Evolutionary conservation across 306 rosid genomes (phyloP).

Genomic region (Sechiopsis laciniata): DNA sequence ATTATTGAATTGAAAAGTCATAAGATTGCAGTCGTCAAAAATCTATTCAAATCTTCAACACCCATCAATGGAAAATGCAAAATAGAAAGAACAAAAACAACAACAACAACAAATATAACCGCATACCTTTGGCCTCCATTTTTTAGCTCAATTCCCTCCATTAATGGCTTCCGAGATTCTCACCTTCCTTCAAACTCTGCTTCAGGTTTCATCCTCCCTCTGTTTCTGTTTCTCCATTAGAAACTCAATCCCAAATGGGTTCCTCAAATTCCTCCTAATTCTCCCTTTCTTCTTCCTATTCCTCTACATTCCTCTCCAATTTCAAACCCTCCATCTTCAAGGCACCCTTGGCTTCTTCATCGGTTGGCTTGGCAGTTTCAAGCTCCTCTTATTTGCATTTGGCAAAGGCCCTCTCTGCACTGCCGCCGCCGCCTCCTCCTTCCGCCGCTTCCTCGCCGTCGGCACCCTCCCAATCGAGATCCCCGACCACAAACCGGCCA

Average conservation of each 20-base stretch:
- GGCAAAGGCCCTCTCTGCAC: conserved; percentile 36
- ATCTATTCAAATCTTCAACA: too few species aligned
- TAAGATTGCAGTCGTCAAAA: too few species aligned
- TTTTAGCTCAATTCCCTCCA: background rate
- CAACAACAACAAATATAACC: too few species aligned
- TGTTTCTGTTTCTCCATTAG: conserved; percentile 28
- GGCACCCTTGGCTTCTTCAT: conserved; percentile 34
- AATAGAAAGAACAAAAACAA: too few species aligned
- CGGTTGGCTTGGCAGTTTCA: conserved; percentile 44
- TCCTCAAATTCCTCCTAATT: background rate
- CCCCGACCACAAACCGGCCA: conserved; percentile 17
- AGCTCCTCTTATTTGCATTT: conserved; percentile 41
- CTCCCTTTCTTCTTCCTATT: conserved; percentile 37
- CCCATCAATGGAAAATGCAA: too few species aligned
- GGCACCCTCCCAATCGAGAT: conserved; percentile 67
- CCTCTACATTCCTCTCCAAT: conserved; percentile 44
- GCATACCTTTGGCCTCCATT: too few species aligned
- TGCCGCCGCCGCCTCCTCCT: conserved; percentile 34
- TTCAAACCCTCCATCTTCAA: conserved; percentile 31
- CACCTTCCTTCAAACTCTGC: conserved; percentile 29
- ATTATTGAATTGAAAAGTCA: too few species aligned
- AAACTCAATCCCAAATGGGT: conserved; percentile 26
- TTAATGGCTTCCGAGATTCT: conserved; percentile 32
- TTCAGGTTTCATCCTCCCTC: conserved; percentile 27
- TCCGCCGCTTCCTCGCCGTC: conserved; percentile 41